Conservation (phyloP, 345 rosid genomes). For the Psidium guajava region DNA sequence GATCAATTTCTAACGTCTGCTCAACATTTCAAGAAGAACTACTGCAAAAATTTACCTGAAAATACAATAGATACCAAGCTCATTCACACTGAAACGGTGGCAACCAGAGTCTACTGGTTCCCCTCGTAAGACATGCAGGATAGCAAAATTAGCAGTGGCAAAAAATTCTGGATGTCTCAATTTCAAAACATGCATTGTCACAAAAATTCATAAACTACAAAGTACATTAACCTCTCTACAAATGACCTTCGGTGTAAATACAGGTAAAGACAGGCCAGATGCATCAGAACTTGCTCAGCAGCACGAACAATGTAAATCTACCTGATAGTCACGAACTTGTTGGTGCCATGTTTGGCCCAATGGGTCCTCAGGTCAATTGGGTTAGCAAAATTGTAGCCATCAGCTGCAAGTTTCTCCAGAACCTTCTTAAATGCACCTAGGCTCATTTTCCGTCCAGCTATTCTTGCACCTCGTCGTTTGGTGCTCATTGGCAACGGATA, state of each 20-base stretch:
- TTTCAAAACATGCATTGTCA: neutral
- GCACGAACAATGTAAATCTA: constrained; percentile 25
- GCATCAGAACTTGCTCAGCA: constrained; percentile 6
- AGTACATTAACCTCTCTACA: constrained; percentile 18
- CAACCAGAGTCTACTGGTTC: neutral
- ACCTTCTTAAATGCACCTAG: constrained; percentile 98
- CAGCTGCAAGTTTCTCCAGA: constrained; percentile 86
- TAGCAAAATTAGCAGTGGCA: neutral
- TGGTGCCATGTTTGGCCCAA: constrained; percentile 99
- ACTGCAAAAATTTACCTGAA: neutral
- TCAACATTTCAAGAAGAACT: neutral
- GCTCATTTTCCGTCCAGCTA: constrained; percentile 98
- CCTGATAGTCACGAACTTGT: constrained; percentile 98
- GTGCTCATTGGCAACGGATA: constrained; percentile 97
- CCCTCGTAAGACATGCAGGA: neutral
- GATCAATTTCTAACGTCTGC: neutral
- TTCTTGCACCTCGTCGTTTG: constrained; percentile 88
- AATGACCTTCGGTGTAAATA: constrained; percentile 30
- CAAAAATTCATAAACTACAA: neutral
- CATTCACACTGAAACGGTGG: neutral
- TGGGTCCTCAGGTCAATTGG: constrained; percentile 82
- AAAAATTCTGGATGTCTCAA: neutral
- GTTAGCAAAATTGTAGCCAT: constrained; percentile 68
- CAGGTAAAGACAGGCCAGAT: constrained; percentile 28
- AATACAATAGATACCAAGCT: neutral